Base-by-base conservation (phyloP, 495 filamentous ascomycete species). In the Lindgomyces ingoldianus region DNA sequence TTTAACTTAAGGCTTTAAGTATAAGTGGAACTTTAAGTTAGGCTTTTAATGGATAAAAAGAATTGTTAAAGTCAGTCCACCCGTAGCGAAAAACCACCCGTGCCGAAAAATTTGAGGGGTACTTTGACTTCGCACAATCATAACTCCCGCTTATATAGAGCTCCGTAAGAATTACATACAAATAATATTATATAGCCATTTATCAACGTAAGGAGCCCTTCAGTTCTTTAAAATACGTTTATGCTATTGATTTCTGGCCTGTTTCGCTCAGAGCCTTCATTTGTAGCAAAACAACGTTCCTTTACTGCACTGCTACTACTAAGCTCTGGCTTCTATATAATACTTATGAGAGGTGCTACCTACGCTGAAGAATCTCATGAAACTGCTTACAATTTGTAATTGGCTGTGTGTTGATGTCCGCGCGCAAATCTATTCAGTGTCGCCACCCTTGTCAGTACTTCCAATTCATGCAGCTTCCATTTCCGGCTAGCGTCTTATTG, bases 121-220 rank as follows among this genome's bases (percentile, higher is more conserved):
- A 47, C 44, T 47, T 47, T 4, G 44, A 47, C 44, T 47, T 47
- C 18, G n/a, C 6, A 47, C 8, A 22, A 47, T n/a, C 18, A 47
- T 47, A 47, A 47, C 44, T 47, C 8, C 18, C 18, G n/a, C n/a
- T 8, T 22, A 47, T 47, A 47, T 47, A 4, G 18, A 47, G 19
- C 44, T 47, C 18, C 6, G 18, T 47, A 47, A 47, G 44, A 47
- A 47, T n/a, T 47, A 47, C n/a, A 47, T 47, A 47, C 18, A 47
- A 47, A 47, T 47, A 47, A 22, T 47, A 47, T 19, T 22, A 47
- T 47, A 47, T 47, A 47, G 44, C 44, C 18, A 47, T 47, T 47
- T 47, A 6, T 22, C 18, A 47, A 57, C 30, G 24, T 57, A 3
- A 25, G 46, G 46, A 24, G 18, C 46, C 46, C 46, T 49, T 49